phyloP scores from a whole-genome alignment of 495 filamentous ascomycete genomes.

The Bombardia bombarda region DNA sequence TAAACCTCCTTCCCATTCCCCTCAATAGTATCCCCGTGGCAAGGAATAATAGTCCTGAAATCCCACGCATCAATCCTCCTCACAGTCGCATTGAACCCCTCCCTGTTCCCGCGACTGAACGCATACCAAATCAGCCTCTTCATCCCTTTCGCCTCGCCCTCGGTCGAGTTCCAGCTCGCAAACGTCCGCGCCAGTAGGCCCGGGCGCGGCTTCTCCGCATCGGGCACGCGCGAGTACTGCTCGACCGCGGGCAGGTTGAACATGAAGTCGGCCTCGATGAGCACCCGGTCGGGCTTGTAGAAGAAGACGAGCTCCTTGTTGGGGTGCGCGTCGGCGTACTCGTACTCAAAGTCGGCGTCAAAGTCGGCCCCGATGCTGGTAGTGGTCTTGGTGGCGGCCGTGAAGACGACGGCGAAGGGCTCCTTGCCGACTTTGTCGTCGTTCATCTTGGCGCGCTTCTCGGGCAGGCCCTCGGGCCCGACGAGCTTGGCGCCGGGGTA shows the following conservation, averaged over 20 bases:
- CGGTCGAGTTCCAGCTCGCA: constrained; percentile 49
- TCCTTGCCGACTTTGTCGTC: constrained; percentile 58
- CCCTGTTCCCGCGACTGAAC: constrained; percentile 53
- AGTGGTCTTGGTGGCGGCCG: constrained; percentile 36
- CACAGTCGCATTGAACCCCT: constrained; percentile 60
- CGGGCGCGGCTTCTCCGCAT: constrained; percentile 41
- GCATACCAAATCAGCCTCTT: constrained; percentile 80
- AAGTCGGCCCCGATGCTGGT: constrained; percentile 62
- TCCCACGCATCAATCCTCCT: constrained; percentile 70
- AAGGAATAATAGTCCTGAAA: constrained; percentile 80
- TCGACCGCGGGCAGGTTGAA: constrained; percentile 88
- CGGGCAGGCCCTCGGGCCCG: constrained; percentile 75
- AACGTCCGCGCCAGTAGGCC: constrained; percentile 61
- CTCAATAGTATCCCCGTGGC: constrained; percentile 89
- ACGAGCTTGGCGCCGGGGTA: constrained; percentile 74
- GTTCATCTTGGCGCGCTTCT: constrained; percentile 61
- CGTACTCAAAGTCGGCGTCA: constrained; percentile 75
- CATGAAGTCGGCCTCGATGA: constrained; percentile 87
- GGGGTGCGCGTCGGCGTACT: constrained; percentile 71
- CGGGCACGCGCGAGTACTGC: constrained; percentile 62
- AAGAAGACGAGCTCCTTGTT: constrained; percentile 84
- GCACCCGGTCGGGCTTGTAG: constrained; percentile 68
- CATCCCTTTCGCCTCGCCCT: constrained; percentile 60
- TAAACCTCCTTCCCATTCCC: constrained; percentile 69
- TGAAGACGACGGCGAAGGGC: constrained; percentile 60